Base-by-base conservation (phyloP, 208 protist genomes). In the Trypanosoma theileri region DNA sequence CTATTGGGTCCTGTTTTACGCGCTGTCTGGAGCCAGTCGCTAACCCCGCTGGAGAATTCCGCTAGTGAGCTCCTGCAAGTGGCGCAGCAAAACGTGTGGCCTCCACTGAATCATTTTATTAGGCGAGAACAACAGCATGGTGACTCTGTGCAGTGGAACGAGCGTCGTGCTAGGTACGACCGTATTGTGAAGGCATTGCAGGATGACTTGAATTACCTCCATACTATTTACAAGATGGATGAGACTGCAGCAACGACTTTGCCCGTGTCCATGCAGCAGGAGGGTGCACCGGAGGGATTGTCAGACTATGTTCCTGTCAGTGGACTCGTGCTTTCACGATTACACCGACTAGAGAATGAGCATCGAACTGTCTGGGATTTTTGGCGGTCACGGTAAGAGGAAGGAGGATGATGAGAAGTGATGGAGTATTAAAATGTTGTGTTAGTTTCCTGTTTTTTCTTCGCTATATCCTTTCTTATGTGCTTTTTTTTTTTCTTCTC, bases 321-420 rank as follows among this genome's bases (percentile, higher is more conserved):
- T 66, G 88, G 88, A 7, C 54, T 94, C 12, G 63, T 87, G 16
- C 75, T 94, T 12, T 94, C 88, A 12, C 76, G 80, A 11, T 71
- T 94, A 26, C 78, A 90, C 48, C 80, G 88, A 12, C 67, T 94
- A 12, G 88, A 94, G 68, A 87, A 92, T 60, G 85, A 94, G 72
- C 88, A 92, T 48, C 77, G 88, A 46, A 92, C 85, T 0, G 85
- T 90, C 48, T 71, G 82, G 69, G 88, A 92, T 73, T 81, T 92
- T 57, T 91, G 88, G 83, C 79, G 74, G 19, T 48, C 44, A 16
- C 66, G 71, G n/a, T 68, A 45, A 68, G 26, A 24, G 31, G 10
- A 31, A 24, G 19, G 24, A 56, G 52, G n/a, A 56, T 4, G 19
- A 16, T 1, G 52, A n/a, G n/a, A 4, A 4, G 24, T 16, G 24